Evolutionary conservation across 2,329 filamentous ascomycete genomes (phyloP), one percentile per base, ranked within the genome.

Genomic region (Colletotrichum sp.): DNA sequence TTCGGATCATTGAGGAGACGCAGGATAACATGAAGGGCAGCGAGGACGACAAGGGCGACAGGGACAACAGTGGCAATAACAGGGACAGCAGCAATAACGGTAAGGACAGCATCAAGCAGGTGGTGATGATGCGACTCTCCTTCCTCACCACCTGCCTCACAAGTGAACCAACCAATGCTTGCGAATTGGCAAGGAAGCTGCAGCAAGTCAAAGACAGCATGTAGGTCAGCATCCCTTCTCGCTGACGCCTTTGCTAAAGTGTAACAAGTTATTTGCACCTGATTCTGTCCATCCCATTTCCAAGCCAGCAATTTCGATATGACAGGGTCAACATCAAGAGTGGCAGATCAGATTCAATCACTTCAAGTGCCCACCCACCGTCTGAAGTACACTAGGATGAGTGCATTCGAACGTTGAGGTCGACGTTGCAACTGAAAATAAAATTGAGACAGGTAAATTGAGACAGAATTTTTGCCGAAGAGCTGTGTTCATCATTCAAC

Each of bases 401-500:
- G 4, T 0, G n/a, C 44, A 10, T n/a, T 49, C 44, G 44, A 1
- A 21, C n/a, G 0, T 49, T 2, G 44, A 12, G 44, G 3, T 49
- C 9, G 16, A 44, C 16, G 18, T 44, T 44, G 18, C 39, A 10
- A n/a, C 39, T n/a, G 36, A 2, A 12, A 49, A 36, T 1, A 4
- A 49, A 0, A 12, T 21, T 10, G 21, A 64, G 32, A 36, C 12
- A 64, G 32, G n/a, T 21, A 26, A 24, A 36, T 1, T 0, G 4
- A 2, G 39, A 49, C 1, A 28, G 13, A 59, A 1, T 18, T 21
- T 1, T 49, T n/a, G 15, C 26, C 59, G 69, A 16, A 72, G 63
- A n/a, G 30, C 16, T 60, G 65, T 71, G 44, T 75, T 72, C 68
- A 62, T 75, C 72, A 75, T 71, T 75, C 34, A 66, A 66, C 60